Evolutionary conservation across 1,284 basidiomycete genomes (phyloP).

Genomic region (Quambalaria eucalypti): DNA sequence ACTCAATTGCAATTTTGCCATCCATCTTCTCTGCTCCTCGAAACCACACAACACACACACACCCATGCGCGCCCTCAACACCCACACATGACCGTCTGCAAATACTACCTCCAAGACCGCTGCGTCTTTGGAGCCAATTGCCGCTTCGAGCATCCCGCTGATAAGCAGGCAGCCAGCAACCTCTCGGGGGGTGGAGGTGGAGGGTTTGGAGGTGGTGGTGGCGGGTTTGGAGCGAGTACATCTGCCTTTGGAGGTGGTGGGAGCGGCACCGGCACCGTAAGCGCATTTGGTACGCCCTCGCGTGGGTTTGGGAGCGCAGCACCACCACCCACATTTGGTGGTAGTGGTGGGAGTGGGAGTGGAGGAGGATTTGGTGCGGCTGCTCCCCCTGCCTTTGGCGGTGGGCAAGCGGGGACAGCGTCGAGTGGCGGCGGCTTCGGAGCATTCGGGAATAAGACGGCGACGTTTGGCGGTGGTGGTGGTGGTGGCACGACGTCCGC

Average conservation of each 20-base stretch:
- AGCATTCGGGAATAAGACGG: background rate
- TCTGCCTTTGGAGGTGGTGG: background rate
- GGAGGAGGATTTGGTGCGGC: background rate
- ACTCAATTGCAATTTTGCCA: too few species aligned
- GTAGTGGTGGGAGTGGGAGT: background rate
- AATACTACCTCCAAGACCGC: constrained; percentile 1
- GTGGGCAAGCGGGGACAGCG: too few species aligned
- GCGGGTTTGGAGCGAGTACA: background rate
- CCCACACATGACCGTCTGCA: constrained; percentile 1
- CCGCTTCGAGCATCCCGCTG: background rate
- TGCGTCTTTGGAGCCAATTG: background rate
- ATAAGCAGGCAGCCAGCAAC: background rate
- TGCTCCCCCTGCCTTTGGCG: background rate
- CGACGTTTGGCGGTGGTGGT: constrained; percentile 9
- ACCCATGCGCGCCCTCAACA: too few species aligned
- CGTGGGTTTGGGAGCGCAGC: background rate
- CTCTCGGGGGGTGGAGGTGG: background rate
- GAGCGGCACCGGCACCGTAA: background rate
- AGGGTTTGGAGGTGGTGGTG: background rate
- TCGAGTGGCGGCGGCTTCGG: background rate
- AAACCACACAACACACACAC: too few species aligned
- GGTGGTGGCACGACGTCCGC: constrained; percentile 9
- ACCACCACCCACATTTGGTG: constrained; percentile 1
- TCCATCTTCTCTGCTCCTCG: too few species aligned
- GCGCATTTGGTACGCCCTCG: background rate